These are phyloP conservation scores for Aureobasidium sp. DNA, from an alignment of 2,329 filamentous ascomycete species.

Conservation along the genomic window DNA sequence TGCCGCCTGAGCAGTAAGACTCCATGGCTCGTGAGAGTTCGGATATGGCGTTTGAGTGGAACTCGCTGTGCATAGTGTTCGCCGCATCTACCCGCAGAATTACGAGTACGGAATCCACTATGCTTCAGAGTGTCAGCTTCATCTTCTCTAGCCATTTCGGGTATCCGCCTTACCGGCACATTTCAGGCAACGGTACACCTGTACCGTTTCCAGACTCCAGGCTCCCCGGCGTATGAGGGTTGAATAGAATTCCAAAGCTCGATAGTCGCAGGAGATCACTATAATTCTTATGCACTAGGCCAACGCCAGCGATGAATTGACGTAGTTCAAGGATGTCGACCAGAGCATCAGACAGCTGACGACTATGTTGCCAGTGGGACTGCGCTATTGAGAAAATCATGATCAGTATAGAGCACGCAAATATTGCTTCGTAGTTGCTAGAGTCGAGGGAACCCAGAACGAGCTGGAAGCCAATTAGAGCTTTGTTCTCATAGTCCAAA, in stretches of 20 bases:
- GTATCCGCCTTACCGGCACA: neutral
- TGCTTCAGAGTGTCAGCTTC: neutral
- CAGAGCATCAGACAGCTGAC: neutral
- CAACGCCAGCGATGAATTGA: neutral
- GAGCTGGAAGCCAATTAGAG: neutral
- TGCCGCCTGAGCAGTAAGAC: neutral
- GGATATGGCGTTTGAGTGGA: neutral
- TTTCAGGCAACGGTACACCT: neutral
- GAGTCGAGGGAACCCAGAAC: neutral
- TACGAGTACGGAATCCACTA: neutral
- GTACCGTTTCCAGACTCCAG: neutral
- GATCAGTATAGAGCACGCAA: neutral
- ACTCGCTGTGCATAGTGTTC: neutral
- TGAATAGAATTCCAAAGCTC: neutral
- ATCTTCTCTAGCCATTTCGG: neutral
- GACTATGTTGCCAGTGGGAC: neutral
- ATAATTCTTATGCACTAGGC: neutral
- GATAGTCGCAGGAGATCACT: neutral
- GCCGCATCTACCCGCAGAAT: neutral
- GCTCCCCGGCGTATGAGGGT: neutral
- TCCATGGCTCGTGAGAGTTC: neutral
- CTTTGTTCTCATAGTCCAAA: conserved; percentile 1
- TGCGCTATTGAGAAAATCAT: neutral
- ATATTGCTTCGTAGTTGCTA: neutral
- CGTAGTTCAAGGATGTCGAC: neutral